Conservation (phyloP, 2,329 filamentous ascomycete species). For the Colletotrichum sp. region DNA sequence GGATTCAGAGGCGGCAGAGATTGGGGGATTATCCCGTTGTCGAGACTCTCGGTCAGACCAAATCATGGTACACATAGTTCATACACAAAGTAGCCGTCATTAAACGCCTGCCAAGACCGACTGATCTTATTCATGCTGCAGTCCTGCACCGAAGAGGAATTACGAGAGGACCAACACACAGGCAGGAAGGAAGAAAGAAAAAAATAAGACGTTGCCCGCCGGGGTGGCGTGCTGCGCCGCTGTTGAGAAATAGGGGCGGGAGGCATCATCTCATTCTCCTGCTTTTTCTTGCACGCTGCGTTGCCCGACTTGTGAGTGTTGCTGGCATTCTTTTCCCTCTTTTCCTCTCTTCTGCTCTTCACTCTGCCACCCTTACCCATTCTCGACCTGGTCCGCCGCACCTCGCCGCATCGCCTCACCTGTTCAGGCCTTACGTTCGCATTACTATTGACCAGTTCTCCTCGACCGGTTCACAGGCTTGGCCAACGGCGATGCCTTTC, state of each 20-base stretch:
- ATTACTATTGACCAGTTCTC: neutral
- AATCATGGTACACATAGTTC: neutral
- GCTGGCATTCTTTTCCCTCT: neutral
- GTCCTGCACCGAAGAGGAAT: neutral
- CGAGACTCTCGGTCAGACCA: neutral
- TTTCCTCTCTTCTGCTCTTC: neutral
- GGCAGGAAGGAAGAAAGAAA: neutral
- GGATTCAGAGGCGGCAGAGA: neutral
- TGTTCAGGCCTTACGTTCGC: neutral
- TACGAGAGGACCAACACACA: neutral
- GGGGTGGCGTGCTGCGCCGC: slow-evolving; percentile 14
- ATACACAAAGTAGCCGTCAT: neutral
- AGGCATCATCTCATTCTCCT: slow-evolving; percentile 4
- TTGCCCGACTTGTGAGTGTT: neutral
- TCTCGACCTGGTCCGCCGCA: neutral
- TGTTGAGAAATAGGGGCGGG: neutral
- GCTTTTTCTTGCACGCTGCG: neutral
- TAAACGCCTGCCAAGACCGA: neutral
- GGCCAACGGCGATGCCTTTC: neutral
- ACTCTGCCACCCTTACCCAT: neutral
- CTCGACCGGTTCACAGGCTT: neutral
- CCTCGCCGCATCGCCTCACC: neutral
- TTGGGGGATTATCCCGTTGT: neutral
- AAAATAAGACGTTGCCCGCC: neutral
- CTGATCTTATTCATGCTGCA: neutral